Evolutionary conservation across 192 early-diverging fungal species (phyloP).

Genomic region (Mortierella hygrophila): DNA sequence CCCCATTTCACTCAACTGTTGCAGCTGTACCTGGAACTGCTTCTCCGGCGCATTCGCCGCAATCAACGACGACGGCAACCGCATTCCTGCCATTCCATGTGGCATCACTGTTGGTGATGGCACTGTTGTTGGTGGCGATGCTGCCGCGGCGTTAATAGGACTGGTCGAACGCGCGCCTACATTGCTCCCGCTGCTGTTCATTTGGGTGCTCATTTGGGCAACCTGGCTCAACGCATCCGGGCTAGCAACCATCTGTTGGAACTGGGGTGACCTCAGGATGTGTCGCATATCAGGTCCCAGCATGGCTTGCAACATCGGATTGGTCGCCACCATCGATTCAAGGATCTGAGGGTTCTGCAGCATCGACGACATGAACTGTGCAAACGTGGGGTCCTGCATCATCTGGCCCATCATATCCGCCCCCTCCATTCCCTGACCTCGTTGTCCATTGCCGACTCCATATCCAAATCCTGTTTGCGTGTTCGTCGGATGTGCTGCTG

Average conservation of each 20-base stretch:
- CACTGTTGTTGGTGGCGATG: background rate
- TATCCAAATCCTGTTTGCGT: background rate
- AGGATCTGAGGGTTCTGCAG: slow-evolving; percentile 87
- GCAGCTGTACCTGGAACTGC: slow-evolving; percentile 81
- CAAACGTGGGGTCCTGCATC: slow-evolving; percentile 87
- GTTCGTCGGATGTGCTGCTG: slow-evolving; percentile 3
- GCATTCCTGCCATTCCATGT: background rate
- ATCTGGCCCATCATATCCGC: slow-evolving; percentile 62
- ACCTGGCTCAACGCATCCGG: slow-evolving; percentile 83
- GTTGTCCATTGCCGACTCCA: background rate
- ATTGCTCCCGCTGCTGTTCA: background rate
- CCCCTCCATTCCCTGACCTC: slow-evolving; percentile 51
- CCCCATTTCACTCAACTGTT: slow-evolving; percentile 94
- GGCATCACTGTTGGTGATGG: background rate
- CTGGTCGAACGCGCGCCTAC: background rate
- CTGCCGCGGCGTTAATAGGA: too few relatives aligned
- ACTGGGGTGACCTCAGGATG: slow-evolving; percentile 81
- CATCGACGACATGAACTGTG: slow-evolving; percentile 83
- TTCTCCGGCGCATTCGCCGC: slow-evolving; percentile 62
- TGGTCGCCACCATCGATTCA: slow-evolving; percentile 84
- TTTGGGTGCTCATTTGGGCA: slow-evolving; percentile 63
- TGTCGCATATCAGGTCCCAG: slow-evolving; percentile 82
- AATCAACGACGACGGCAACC: background rate
- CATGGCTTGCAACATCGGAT: slow-evolving; percentile 83
- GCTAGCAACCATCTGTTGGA: slow-evolving; percentile 83